Evolutionary conservation across 2,329 filamentous ascomycete genomes (phyloP).

Genomic region (Exophiala bonariae): DNA sequence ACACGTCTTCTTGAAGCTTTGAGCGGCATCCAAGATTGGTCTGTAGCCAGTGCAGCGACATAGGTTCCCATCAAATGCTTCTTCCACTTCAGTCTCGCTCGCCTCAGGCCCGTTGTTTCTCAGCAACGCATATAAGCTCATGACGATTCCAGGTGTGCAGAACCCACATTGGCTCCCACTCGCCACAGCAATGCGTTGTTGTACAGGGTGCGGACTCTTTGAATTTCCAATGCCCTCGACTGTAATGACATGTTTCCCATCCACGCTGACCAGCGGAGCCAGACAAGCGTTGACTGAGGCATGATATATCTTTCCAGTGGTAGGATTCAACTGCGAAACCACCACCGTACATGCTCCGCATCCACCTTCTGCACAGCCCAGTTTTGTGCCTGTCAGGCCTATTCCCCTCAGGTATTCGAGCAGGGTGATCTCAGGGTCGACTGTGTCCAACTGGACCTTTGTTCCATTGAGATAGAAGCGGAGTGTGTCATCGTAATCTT

Average conservation of each 20-base stretch:
- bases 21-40: constrained; percentile 89
- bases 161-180: constrained; percentile 96
- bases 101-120: constrained; percentile 69
- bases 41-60: constrained; percentile 95
- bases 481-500: constrained; percentile 80
- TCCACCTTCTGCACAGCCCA: constrained; percentile 94
- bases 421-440: constrained; percentile 88
- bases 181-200: constrained; percentile 85
- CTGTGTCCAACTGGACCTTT: constrained; percentile 77
- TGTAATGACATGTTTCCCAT: constrained; percentile 97
- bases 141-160: constrained; percentile 96
- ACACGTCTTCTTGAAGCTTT: constrained; percentile 72
- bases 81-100: constrained; percentile 80
- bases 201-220: constrained; percentile 81
- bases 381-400: constrained; percentile 90
- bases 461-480: constrained; percentile 95
- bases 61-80: constrained; percentile 94
- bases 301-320: constrained; percentile 90
- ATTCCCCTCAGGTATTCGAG: constrained; percentile 91
- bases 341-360: constrained; percentile 96
- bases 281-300: constrained; percentile 95
- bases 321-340: constrained; percentile 89
- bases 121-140: constrained; percentile 91
- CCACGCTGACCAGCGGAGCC: constrained; percentile 86
- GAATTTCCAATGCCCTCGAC: constrained; percentile 93